A percentile compares a stretch with the other conserved stretches of the same genome.
Evolutionary conservation across 2,329 filamentous ascomycete genomes (phyloP).

Genomic region (Fusarium buharicum): DNA sequence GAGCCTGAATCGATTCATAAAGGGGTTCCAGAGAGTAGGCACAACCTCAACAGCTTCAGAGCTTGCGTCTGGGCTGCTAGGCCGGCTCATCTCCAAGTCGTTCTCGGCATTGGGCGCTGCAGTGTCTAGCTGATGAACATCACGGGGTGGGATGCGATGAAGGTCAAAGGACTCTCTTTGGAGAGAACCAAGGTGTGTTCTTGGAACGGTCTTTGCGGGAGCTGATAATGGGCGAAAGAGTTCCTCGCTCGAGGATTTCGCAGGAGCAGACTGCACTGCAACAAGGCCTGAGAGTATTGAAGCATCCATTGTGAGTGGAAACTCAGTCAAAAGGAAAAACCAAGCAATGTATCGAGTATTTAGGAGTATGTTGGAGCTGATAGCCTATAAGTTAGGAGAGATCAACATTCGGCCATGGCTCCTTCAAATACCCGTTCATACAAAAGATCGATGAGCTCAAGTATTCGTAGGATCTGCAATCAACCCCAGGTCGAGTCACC

Average conservation of each 20-base stretch:
- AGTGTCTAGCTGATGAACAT: constrained; percentile 16
- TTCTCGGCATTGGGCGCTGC: constrained; percentile 19
- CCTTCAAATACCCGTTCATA: constrained; percentile 1
- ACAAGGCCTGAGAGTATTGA: constrained; percentile 49
- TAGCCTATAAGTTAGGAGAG: too few species aligned
- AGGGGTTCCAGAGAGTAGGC: constrained; percentile 68
- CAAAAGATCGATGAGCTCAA: background rate
- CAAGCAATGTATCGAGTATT: background rate
- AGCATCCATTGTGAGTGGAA: constrained; percentile 48
- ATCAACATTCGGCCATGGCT: background rate
- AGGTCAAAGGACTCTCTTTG: constrained; percentile 49
- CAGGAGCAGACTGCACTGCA: constrained; percentile 46
- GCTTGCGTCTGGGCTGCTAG: constrained; percentile 55
- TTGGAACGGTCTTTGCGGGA: constrained; percentile 52
- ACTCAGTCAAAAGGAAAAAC: background rate
- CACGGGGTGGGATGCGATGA: constrained; percentile 31
- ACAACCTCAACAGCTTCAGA: constrained; percentile 57
- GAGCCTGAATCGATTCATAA: constrained; percentile 77
- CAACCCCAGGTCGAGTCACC: constrained; percentile 14
- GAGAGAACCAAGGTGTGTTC: constrained; percentile 54
- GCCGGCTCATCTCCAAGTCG: constrained; percentile 65
- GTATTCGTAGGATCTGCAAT: constrained; percentile 5
- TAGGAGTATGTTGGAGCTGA: background rate
- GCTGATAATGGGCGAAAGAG: constrained; percentile 40
- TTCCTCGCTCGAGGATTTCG: constrained; percentile 32